Evolutionary conservation across 345 rosid species (phyloP).

Genomic region (Citrus maxima): DNA sequence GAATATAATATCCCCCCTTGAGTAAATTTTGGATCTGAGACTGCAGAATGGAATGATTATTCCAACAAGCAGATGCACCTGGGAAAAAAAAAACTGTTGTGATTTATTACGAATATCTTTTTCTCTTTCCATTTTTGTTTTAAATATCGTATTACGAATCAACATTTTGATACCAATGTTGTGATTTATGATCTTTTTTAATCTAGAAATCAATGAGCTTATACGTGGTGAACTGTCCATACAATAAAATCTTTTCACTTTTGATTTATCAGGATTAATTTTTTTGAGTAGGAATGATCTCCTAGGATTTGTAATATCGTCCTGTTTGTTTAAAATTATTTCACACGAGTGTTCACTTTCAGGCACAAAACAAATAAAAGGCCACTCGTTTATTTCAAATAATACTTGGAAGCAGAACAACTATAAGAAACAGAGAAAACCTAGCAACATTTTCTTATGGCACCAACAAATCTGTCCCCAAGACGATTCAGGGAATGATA

Average conservation of each 20-base stretch:
- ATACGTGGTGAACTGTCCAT: not conserved
- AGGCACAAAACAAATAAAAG: too few species aligned
- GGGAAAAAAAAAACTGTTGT: not conserved
- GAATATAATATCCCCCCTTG: too few species aligned
- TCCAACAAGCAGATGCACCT: constrained; percentile 17
- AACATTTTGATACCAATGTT: constrained; percentile 9
- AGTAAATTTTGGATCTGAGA: constrained; percentile 2
- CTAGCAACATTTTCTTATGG: not conserved
- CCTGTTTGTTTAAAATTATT: too few species aligned
- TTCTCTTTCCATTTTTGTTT: constrained; percentile 11
- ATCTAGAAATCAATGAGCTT: not conserved
- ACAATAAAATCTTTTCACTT: not conserved
- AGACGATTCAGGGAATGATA: not conserved
- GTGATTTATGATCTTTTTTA: constrained; percentile 10
- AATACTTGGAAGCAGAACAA: too few species aligned
- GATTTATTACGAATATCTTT: not conserved
- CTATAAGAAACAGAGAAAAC: not conserved
- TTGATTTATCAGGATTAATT: not conserved
- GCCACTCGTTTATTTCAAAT: too few species aligned
- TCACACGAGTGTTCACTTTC: too few species aligned
- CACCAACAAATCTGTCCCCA: not conserved
- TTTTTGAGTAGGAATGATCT: not conserved
- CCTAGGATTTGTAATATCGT: not conserved
- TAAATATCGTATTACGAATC: not conserved
- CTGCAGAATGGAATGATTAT: constrained; percentile 9